phyloP scores from a whole-genome alignment of 129 eudicot genomes.

The Tagetes patula region DNA sequence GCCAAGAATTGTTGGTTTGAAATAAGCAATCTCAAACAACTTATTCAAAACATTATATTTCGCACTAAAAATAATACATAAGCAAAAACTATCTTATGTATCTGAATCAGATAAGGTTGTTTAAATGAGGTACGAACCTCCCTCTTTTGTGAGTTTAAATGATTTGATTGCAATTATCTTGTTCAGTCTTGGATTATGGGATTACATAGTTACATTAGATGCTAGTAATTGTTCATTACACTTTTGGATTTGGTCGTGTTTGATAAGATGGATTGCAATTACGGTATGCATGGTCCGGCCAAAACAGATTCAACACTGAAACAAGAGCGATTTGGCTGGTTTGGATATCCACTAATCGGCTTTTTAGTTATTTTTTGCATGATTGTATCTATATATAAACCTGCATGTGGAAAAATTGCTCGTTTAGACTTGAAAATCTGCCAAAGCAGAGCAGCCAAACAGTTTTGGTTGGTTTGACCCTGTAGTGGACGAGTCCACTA shows the following conservation, averaged over 20 bases:
- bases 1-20: neutral
- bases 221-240: neutral
- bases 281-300: neutral
- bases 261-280: constrained; percentile 1
- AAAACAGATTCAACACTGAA: neutral
- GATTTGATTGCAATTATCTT: constrained; percentile 1
- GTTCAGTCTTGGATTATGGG: constrained; percentile 1
- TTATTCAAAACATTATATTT: neutral
- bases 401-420: neutral
- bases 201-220: constrained; percentile 6
- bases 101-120: neutral
- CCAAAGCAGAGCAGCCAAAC: neutral
- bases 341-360: neutral
- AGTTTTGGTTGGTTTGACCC: neutral
- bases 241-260: neutral
- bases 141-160: neutral
- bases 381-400: neutral
- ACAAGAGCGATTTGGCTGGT: neutral
- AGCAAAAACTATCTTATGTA: neutral
- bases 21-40: neutral
- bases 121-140: neutral
- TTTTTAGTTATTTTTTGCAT: neutral
- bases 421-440: neutral
- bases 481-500: neutral
- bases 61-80: neutral